Conservation (phyloP, 495 filamentous ascomycete genomes). For the Neurospora sublineolata region DNA sequence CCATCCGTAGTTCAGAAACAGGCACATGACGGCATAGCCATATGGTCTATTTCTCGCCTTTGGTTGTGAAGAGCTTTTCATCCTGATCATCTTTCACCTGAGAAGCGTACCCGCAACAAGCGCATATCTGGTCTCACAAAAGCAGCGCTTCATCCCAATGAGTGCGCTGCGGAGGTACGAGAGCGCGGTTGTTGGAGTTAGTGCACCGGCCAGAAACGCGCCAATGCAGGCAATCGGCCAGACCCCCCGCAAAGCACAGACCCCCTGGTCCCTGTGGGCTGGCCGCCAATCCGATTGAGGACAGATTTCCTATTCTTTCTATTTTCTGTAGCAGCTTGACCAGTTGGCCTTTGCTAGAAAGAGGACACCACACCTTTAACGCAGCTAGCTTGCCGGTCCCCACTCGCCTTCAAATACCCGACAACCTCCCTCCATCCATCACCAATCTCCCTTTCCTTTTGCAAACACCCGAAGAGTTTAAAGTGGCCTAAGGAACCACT, state of each 20-base stretch:
- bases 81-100: not conserved
- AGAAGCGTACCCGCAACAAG: not conserved
- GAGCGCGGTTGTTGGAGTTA: not conserved
- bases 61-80: not conserved
- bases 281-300: constrained; percentile 20
- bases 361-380: constrained; percentile 2
- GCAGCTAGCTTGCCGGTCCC: constrained; percentile 2
- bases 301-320: constrained; percentile 21
- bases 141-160: not conserved
- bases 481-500: constrained; percentile 5
- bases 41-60: not conserved
- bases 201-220: not conserved
- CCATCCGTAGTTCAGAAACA: not conserved
- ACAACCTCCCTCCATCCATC: constrained; percentile 4
- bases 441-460: constrained; percentile 8
- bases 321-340: constrained; percentile 2
- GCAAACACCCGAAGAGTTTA: constrained; percentile 1
- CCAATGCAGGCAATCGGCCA: not conserved
- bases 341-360: not conserved
- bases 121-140: not conserved
- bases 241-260: not conserved
- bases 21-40: not conserved
- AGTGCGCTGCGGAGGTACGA: not conserved
- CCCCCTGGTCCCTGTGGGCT: constrained; percentile 3
- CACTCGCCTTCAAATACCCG: not conserved